Base-by-base conservation (phyloP, 768 basidiomycete species). In the Leccinellum luteum region DNA sequence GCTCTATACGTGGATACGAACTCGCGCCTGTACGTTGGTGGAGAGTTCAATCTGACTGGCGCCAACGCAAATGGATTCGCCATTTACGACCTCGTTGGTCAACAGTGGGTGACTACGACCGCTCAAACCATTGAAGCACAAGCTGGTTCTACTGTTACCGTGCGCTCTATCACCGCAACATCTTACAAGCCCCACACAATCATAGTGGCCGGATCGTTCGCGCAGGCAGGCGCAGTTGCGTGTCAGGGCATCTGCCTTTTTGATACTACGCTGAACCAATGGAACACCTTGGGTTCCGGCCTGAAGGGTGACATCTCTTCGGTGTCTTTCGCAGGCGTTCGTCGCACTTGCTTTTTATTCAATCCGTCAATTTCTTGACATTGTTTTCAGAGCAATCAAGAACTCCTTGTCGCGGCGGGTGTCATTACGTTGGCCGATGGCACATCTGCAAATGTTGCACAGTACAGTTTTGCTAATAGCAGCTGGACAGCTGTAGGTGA, bases 131-230 rank as follows among this genome's bases (percentile, higher is more conserved):
- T 96, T 14, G 82, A 85, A 73, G 78, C 80, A 12, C 69, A 68
- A 21, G 68, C 84, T 14, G 85, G 84, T 3, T 73, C 80, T 0
- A 60, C 73, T 6, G 86, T 88, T 21, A 76, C 85, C 45, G 87
- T 95, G 57, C 84, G 89, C 44, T 87, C 87, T 1, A 80, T 98
- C 61, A 81, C 83, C 2, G 76, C 79, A 54, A 82, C 92, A 0
- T 67, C 81, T 1, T 80, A 85, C 13, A 81, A 85, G 64, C 64
- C 81, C 25, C 80, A 85, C 48, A 78, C 78, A 2, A 69, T 98
- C 53, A 77, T 97, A 49, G 88, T 97, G 12, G 94, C 90, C 2
- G 96, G 96, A n/a, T 85, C 88, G 2, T 98, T 99, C 61, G 72
- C 83, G 0, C 81, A 85, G 43, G 93, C 90, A 3, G 94, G 93